Base-by-base conservation (phyloP, 768 basidiomycete species). In the Suillus subalutaceus region DNA sequence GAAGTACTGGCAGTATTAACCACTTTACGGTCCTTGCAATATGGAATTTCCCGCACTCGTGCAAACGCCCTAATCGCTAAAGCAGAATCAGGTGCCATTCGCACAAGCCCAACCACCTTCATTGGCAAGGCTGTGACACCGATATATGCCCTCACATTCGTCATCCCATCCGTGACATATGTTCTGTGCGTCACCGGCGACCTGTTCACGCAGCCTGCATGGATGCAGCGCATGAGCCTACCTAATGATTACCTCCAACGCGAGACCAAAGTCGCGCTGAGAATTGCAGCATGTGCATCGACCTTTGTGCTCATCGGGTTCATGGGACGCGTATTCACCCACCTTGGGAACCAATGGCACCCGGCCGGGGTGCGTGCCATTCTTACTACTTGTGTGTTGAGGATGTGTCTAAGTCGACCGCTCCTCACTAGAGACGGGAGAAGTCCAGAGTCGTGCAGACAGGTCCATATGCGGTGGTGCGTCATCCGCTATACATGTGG, bases 391-490 rank as follows among this genome's bases (percentile, higher is more conserved):
- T 37, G 46, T 16, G 9, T 37, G 37, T 37, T 37, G 7, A 37
- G 37, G 37, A 38, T 44, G 13, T 20, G 2, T 30, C 12, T 23
- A 15, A 23, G 26, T n/a, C 44, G 40, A 50, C 20, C 40, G 20
- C 38, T 44, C 66, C 60, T 69, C 50, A 4, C 23, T 8, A 77
- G 77, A 38, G 68, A 59, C 62, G 74, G 48, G 78, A 75, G 66
- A 81, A 78, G 63, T 69, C 73, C 0, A 73, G 66, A 44, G 16
- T 77, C 65, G 69, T 73, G 8, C 68, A 72, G 41, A 71, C 67
- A 15, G 80, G 80, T 4, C 80, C 79, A 5, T 81, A 81, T 65
- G 66, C 74, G 6, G 53, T 78, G 43, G 73, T 81, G 43, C 80
- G 80, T 46, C 80, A 81, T 62, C 80, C 80, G 6, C 64, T 67